Base-by-base conservation (phyloP, 371 early-diverging fungal genomes). In the Mucor ambiguus region DNA sequence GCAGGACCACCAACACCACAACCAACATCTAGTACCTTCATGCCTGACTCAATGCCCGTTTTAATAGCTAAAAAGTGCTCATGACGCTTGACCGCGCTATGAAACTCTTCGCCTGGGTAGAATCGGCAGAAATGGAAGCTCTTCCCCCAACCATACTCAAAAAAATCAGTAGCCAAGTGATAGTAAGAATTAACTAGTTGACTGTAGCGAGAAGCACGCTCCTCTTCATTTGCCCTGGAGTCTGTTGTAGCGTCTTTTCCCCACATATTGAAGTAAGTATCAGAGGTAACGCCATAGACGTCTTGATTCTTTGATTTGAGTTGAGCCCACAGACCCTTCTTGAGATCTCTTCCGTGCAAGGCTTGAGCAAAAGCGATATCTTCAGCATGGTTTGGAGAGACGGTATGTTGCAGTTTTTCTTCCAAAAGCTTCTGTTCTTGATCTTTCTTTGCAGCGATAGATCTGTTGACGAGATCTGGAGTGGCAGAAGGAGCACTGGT, bases 1-100 rank as follows among this genome's bases (percentile, higher is more conserved):
- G 94, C 90, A 18, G 97, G 97, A 16, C 97, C 97, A 68, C 97
- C 95, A 48, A 95, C 95, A 71, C 96, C 96, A 72, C 96, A 94
- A 30, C 96, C 96, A 37, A 95, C 90, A 73, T 96, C 97, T 60
- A 92, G 80, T 2, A 94, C 92, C 60, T 83, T 82, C 88, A 85
- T 85, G 35, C 85, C 85, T 4, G 84, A 70, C 67, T 86, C 83
- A 68, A 96, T 82, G 33, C 84, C 87, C 48, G 91, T 88, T 59
- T 89, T 83, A 46, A 87, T 79, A 48, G 94, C 95, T 52, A 97
- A 82, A 66, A 83, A 91, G 73, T 96, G 93, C 78, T 97, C 96
- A 71, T 96, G 97, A 28, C 97, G 93, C 60, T 93, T 86, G 70
- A 96, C 92, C 64, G 92, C 88, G 62, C 92, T 87, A 62, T 81